Conservation (phyloP, 257 asterid species). For the Fraxinus excelsior region DNA sequence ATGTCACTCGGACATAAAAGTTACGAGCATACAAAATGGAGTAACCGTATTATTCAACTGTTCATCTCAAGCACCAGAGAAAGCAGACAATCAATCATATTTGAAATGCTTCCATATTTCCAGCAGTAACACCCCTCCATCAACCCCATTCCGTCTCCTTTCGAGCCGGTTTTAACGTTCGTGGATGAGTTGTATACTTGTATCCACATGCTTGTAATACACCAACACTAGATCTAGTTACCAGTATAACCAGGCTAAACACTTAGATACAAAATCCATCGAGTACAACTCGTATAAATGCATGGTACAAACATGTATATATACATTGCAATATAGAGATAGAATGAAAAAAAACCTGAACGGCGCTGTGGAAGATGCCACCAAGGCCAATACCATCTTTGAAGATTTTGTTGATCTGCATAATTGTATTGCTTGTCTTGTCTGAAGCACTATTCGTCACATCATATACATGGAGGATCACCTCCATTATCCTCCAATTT, state of each 20-base stretch:
- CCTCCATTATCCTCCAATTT: constrained; percentile 43
- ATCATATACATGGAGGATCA: constrained; percentile 67
- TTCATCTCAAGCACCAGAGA: not conserved
- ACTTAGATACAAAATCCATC: not conserved
- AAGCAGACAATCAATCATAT: not conserved
- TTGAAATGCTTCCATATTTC: not conserved
- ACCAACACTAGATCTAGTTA: not conserved
- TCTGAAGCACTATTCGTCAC: constrained; percentile 92
- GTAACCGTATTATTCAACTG: not conserved
- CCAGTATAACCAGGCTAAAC: not conserved
- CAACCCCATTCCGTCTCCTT: not conserved
- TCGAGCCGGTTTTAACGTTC: not conserved
- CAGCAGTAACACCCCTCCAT: not conserved
- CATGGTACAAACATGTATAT: not conserved
- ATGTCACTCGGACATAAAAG: not conserved
- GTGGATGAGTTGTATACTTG: not conserved
- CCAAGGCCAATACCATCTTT: constrained; percentile 97
- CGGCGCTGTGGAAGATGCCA: constrained; percentile 98
- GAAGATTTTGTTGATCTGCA: constrained; percentile 95
- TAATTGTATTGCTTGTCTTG: constrained; percentile 87
- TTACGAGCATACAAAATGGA: not conserved
- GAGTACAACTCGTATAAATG: not conserved
- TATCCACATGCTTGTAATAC: not conserved
- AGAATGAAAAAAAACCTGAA: constrained; percentile 56
- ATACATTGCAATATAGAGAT: not conserved